Conservation (phyloP, 495 filamentous ascomycete genomes). For the Talaromyces adpressus region DNA sequence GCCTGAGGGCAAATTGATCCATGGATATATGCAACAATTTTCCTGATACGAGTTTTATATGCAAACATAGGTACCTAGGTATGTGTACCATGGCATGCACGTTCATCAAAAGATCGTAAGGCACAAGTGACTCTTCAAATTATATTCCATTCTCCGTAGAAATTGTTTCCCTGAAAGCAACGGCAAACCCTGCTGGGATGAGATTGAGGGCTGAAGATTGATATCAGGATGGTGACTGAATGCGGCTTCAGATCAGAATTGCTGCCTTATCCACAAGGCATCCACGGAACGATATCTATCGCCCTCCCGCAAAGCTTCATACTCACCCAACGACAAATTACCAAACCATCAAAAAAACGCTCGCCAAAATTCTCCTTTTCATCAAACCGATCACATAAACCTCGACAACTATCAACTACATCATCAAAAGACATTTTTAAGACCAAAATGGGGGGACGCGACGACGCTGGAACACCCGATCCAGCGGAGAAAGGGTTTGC, state of each 20-base stretch:
- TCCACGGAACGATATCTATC: neutral
- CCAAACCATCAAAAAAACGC: slow-evolving; percentile 10
- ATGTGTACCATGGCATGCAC: neutral
- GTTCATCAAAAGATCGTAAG: neutral
- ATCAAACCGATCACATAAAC: neutral
- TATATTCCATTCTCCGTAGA: neutral
- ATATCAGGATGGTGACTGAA: slow-evolving; percentile 9
- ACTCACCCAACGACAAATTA: slow-evolving; percentile 5
- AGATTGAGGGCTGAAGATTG: neutral
- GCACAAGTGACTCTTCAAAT: neutral
- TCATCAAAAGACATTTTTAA: neutral
- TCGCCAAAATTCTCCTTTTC: neutral
- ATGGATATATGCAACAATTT: neutral
- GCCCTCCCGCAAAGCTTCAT: neutral
- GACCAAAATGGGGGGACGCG: slow-evolving; percentile 38
- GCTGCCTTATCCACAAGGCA: neutral
- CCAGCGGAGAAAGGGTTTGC: slow-evolving; percentile 71
- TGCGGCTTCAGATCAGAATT: slow-evolving; percentile 10
- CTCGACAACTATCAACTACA: neutral
- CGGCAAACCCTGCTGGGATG: too few relatives aligned
- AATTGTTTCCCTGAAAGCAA: too few relatives aligned
- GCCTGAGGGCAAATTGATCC: neutral
- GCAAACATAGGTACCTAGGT: neutral
- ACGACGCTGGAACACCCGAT: slow-evolving; percentile 49
- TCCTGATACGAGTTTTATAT: neutral